Base-by-base conservation (phyloP, 2,329 filamentous ascomycete genomes). In the Arachnomyces sp. region DNA sequence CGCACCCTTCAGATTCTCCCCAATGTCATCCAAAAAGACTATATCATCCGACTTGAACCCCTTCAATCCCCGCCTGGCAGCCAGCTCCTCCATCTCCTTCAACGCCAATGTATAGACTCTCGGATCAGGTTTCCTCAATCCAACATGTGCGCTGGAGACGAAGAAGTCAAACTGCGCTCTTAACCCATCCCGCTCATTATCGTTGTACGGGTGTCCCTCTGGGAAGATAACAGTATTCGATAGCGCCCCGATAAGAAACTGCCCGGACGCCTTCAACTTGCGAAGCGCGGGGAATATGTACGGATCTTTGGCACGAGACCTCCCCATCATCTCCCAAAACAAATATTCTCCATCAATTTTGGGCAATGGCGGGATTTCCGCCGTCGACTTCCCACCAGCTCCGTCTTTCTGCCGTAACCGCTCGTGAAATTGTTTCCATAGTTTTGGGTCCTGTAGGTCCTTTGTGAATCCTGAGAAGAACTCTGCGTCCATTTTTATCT, bases 211-310 rank as follows among this genome's bases (percentile, higher is more conserved):
- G 55, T 95, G 86, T 0, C 74, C 82, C 0, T 74, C 71, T 0
- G 89, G 90, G 54, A 93, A 95, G 16, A 87, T 82, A 17, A 92
- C 78, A 0, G 92, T 96, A 57, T 98, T 96, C 52, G 83, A 89
- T 48, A 96, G 68, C 1, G 89, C 92, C 1, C 82, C 90, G 2
- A 96, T 63, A 28, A 90, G 72, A 50, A 82, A 89, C 42, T 69
- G 66, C 1, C 78, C 75, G 38, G 74, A 80, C 3, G 70, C 71
- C 44, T 76, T 75, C 43, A 98, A 69, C 29, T 73, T 77, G 54
- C 79, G 66, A 31, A 96, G 67, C 1, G 89, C 89, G 0, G 89
- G 88, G 48, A 78, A 86, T 82, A 96, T 92, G 71, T 84, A 85
- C 3, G 86, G 87, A 59, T 98, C 90, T 1, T 84, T 80, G 1